Percentiles rank a stretch among this genome's conserved stretches.
These are phyloP conservation scores for Cyclotella choctawhatcheeana DNA, from an alignment of 108 stramenopile species.

Conservation along the genomic window DNA sequence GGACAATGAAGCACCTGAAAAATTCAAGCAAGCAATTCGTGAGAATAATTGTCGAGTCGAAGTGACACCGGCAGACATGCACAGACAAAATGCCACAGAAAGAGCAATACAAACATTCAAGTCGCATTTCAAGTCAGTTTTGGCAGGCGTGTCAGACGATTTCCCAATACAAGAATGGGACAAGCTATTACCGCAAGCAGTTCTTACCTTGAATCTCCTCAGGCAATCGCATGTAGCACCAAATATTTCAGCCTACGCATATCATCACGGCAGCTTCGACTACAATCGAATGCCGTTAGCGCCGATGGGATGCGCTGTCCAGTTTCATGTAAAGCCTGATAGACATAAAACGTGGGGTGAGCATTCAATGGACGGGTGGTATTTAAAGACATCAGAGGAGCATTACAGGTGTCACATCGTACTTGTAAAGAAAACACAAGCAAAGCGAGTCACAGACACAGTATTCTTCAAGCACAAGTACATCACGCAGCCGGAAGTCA, in stretches of 20 bases:
- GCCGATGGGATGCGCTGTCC: constrained; percentile 45
- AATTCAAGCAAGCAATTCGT: neutral
- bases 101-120: constrained; percentile 57
- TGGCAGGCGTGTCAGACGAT: neutral
- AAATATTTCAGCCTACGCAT: constrained; percentile 18
- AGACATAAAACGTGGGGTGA: constrained; percentile 16
- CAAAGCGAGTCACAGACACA: constrained; percentile 23
- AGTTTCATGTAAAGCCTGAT: constrained; percentile 36
- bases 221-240: constrained; percentile 45
- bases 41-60: constrained; percentile 26
- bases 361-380: constrained; percentile 32
- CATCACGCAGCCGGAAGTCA: constrained; percentile 28
- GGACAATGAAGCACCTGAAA: neutral
- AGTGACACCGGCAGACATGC: constrained; percentile 38
- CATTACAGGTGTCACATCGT: constrained; percentile 24
- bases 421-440: constrained; percentile 21
- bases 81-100: constrained; percentile 56
- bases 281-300: constrained; percentile 55
- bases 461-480: constrained; percentile 29
- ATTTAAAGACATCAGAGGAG: constrained; percentile 14
- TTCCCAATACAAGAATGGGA: constrained; percentile 41
- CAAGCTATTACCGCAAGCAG: constrained; percentile 39
- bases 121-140: constrained; percentile 32
- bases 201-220: constrained; percentile 46
- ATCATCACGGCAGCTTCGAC: constrained; percentile 33